Evolutionary conservation across 2,329 filamentous ascomycete species (phyloP), one percentile per base, ranked within the genome.

Genomic region (Emmonsiellopsis sp.): DNA sequence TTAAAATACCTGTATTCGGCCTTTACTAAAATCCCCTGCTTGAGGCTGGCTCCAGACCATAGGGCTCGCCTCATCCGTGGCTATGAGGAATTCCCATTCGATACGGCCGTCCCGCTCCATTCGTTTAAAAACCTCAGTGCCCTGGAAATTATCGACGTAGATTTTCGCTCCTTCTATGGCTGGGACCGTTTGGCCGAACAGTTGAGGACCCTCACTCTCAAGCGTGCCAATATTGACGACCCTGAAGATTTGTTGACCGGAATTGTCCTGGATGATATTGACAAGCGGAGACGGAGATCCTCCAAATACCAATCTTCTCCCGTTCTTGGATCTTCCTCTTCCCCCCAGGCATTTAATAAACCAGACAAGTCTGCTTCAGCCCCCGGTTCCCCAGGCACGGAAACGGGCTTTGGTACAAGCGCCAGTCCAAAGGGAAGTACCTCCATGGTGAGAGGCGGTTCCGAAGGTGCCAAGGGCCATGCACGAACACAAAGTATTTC

Each of bases 81-180:
- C 31, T 97, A 93, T 67, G 93, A 98, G 70, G 92, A 96, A 70
- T 98, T 97, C 61, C 93, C 93, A 2, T 96, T 97, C 70, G 93
- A 98, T 70, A 95, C 89, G 26, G 93, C 93, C 16, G 93, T 98
- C 32, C 93, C 93, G 16, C 78, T 98, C n/a, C 86, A 95, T 69
- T 87, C 88, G 7, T 97, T 98, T 80, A 97, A 98, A 74, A 98
- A 97, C 62, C 76, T 97, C 52, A 92, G 92, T 71, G 87, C 89
- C 20, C 78, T 98, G 59, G 93, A 98, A 70, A 88, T 98, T 51
- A 91, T 86, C 73, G 91, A 94, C 72, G 86, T 97, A 66, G 93
- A 98, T 70, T 96, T 95, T 67, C 84, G 93, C 57, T 91, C 95
- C 63, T 96, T 97, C 73, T 95, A 90, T 71, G 93, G 93, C 54